phyloP scores from a whole-genome alignment of 1,284 basidiomycete species.

The Cutaneotrichosporon sp. region DNA sequence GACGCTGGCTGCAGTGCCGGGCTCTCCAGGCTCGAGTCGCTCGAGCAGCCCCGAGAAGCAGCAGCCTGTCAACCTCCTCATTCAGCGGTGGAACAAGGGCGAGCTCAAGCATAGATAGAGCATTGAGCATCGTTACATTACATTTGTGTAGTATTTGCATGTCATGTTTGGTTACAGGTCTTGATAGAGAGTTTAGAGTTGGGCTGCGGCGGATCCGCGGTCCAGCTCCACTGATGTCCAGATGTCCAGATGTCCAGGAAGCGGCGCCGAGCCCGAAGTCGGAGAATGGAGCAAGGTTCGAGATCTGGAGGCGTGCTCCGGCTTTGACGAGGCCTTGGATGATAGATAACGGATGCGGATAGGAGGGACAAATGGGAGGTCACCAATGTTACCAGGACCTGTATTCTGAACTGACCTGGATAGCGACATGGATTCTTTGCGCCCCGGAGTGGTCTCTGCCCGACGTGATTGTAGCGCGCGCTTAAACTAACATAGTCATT shows the following conservation, averaged over 20 bases:
- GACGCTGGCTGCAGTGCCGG: neutral
- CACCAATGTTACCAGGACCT: no score
- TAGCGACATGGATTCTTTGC: no score
- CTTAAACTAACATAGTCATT: no score
- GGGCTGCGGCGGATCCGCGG: neutral
- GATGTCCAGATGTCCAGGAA: neutral
- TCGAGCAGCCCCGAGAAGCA: slow-evolving; percentile 45
- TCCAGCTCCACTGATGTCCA: neutral
- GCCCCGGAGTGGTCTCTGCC: no score
- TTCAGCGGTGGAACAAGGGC: slow-evolving; percentile 43
- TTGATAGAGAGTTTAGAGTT: neutral
- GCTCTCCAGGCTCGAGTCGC: slow-evolving; percentile 13
- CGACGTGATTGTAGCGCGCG: no score
- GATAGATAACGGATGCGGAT: no score
- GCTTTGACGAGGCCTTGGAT: no score
- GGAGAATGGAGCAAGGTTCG: no score
- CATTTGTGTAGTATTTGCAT: slow-evolving; percentile 2
- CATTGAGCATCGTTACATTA: neutral
- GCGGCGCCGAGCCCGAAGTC: no score
- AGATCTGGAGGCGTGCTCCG: no score
- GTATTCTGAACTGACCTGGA: no score
- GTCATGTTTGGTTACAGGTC: neutral
- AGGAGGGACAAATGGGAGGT: no score
- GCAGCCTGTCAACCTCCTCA: slow-evolving; percentile 46
- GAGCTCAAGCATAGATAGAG: slow-evolving; percentile 10